Percentiles rank a stretch among this genome's conserved stretches.
These are phyloP conservation scores for Bruguiera gymnorhiza DNA, from an alignment of 345 rosid genomes.

Conservation along the genomic window DNA sequence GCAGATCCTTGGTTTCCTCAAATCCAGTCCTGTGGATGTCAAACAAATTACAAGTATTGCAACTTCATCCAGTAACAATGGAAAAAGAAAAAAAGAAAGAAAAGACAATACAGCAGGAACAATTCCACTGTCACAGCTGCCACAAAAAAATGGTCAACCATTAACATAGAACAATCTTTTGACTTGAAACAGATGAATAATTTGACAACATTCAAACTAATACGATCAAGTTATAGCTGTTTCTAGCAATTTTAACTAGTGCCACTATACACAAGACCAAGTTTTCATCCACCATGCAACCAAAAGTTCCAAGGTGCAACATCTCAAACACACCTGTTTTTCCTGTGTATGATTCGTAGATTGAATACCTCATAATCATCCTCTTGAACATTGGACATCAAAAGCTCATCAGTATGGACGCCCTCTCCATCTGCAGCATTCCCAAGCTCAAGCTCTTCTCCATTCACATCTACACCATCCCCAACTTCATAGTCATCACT, in stretches of 20 bases:
- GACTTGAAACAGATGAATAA: background rate
- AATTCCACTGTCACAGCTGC: background rate
- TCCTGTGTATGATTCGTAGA: conserved; percentile 83
- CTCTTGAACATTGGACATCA: conserved; percentile 32
- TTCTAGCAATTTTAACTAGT: conserved; percentile 3
- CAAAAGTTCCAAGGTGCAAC: background rate
- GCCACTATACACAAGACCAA: background rate
- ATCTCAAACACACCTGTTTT: conserved; percentile 58
- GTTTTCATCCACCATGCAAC: conserved; percentile 4
- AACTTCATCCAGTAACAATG: conserved; percentile 13
- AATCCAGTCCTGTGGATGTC: conserved; percentile 81
- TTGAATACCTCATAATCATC: conserved; percentile 81
- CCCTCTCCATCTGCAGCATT: conserved; percentile 35
- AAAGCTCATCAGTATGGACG: conserved; percentile 44
- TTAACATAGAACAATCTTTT: background rate
- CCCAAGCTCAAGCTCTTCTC: conserved; percentile 30
- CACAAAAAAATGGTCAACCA: background rate
- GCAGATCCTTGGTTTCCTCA: conserved; percentile 84
- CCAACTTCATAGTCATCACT: conserved; percentile 15
- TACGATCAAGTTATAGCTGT: background rate
- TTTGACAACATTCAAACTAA: background rate
- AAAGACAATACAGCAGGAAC: background rate
- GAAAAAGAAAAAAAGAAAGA: background rate
- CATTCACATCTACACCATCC: conserved; percentile 28
- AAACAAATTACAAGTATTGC: conserved; percentile 17